phyloP scores from a whole-genome alignment of 2,329 filamentous ascomycete genomes.

The Pseudogymnoascus sp. region DNA sequence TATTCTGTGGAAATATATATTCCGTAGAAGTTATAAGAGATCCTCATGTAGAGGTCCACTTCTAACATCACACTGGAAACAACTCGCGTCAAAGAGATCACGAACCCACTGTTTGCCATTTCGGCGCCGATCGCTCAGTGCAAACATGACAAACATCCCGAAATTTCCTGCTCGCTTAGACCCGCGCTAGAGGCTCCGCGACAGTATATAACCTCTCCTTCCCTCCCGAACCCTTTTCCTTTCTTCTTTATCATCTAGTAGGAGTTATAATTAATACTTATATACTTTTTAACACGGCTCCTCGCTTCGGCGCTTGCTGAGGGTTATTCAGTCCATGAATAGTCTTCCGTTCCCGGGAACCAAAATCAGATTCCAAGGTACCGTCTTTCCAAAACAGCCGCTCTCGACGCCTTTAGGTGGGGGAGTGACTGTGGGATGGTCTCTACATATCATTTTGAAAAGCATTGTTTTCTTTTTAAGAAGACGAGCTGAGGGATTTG shows the following conservation, averaged over 20 bases:
- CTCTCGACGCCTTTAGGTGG: conserved; percentile 22
- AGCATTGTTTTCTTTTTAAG: not conserved
- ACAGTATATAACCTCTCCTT: conserved; percentile 8
- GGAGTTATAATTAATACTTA: conserved; percentile 31
- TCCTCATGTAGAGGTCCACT: not conserved
- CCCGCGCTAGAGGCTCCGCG: not conserved
- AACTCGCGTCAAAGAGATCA: not conserved
- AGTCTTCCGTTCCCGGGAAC: conserved; percentile 38
- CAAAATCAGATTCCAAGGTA: conserved; percentile 30
- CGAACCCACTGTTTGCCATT: not conserved
- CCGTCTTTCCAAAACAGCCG: conserved; percentile 38
- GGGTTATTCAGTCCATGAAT: conserved; percentile 31
- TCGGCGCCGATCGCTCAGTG: not conserved
- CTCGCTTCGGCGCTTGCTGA: conserved; percentile 37
- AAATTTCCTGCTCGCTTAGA: conserved; percentile 9
- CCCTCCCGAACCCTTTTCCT: conserved; percentile 17
- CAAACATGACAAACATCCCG: conserved; percentile 1
- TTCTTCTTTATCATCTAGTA: conserved; percentile 25
- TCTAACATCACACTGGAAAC: not conserved
- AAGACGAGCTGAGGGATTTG: conserved; percentile 2
- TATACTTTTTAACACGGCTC: conserved; percentile 28
- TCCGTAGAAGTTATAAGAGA: not conserved
- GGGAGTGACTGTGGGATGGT: conserved; percentile 37
- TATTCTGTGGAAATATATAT: not conserved
- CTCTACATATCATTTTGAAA: conserved; percentile 28